Evolutionary conservation across 2,329 filamentous ascomycete genomes (phyloP).

Genomic region (Domatiomyces catenatus): DNA sequence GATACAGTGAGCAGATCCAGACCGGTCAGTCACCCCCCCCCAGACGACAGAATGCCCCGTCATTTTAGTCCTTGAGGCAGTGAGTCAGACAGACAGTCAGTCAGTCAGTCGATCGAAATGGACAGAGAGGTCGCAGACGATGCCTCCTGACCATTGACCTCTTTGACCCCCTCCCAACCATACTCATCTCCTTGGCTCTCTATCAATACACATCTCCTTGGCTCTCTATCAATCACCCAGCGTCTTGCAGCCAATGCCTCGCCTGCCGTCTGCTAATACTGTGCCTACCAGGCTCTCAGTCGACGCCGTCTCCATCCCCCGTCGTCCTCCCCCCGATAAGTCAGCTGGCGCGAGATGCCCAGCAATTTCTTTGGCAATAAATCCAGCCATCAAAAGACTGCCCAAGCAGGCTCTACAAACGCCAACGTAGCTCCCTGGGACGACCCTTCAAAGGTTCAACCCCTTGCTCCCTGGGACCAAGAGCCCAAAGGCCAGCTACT

Average conservation of each 20-base stretch:
- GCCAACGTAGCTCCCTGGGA: slow-evolving; percentile 20
- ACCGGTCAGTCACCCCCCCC: neutral
- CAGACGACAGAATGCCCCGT: neutral
- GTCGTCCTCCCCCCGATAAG: slow-evolving; percentile 1
- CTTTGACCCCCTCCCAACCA: too few relatives aligned
- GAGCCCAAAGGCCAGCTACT: slow-evolving; percentile 15
- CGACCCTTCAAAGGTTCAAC: slow-evolving; percentile 16
- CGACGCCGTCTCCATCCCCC: neutral
- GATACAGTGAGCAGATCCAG: neutral
- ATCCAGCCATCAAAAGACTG: slow-evolving; percentile 14
- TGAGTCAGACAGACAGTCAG: too few relatives aligned
- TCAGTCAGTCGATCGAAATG: neutral
- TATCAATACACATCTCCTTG: neutral
- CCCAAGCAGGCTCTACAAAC: slow-evolving; percentile 9
- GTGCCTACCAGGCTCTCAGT: neutral
- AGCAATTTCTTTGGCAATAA: slow-evolving; percentile 9
- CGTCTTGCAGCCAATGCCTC: neutral
- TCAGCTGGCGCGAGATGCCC: slow-evolving; percentile 2
- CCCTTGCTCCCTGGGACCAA: slow-evolving; percentile 19
- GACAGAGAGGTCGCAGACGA: neutral
- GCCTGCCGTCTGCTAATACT: neutral
- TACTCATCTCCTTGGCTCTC: neutral
- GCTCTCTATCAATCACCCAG: neutral
- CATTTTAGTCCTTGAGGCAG: neutral
- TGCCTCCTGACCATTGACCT: neutral